A percentile compares a stretch with the other conserved stretches of the same genome.
Conservation (phyloP, 2,329 filamentous ascomycete species). For the Trichoderma simmonsii region DNA sequence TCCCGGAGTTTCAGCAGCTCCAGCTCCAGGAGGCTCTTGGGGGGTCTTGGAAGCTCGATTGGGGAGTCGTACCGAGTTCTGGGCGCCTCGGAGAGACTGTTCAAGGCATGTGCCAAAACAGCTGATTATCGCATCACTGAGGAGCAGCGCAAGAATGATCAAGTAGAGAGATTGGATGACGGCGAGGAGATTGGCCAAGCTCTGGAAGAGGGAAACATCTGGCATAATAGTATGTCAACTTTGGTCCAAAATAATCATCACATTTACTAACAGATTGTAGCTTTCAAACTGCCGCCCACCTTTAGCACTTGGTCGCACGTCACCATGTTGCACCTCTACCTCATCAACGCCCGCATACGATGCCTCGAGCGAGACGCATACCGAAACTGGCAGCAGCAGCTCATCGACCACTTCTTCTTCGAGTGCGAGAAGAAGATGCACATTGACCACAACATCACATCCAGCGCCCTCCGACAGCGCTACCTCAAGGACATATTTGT, state of each 20-base stretch:
- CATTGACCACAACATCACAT: conserved; percentile 68
- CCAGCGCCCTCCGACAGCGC: conserved; percentile 57
- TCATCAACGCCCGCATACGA: conserved; percentile 79
- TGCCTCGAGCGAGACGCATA: conserved; percentile 68
- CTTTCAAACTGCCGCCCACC: conserved; percentile 74
- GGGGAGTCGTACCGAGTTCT: conserved; percentile 68
- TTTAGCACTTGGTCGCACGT: conserved; percentile 97
- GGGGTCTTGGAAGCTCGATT: conserved; percentile 34
- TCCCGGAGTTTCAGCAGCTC: conserved; percentile 39
- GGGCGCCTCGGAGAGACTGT: conserved; percentile 72
- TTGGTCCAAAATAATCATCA: neutral
- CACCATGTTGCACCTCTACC: conserved; percentile 94
- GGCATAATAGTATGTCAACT: conserved; percentile 66
- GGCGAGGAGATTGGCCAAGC: conserved; percentile 74
- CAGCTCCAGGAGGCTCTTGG: conserved; percentile 31
- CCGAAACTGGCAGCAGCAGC: conserved; percentile 78
- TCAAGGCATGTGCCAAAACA: conserved; percentile 68
- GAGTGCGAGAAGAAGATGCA: conserved; percentile 83
- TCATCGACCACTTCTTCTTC: conserved; percentile 94
- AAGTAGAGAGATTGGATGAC: conserved; percentile 67
- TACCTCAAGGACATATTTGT: conserved; percentile 86
- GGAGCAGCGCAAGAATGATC: conserved; percentile 60
- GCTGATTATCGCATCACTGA: conserved; percentile 76
- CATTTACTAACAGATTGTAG: conserved; percentile 42
- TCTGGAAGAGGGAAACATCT: conserved; percentile 41